A percentile compares a stretch with the other conserved stretches of the same genome.
Conservation (phyloP, 1,139 yeast genomes). For the Magnusiomyces sp. region DNA sequence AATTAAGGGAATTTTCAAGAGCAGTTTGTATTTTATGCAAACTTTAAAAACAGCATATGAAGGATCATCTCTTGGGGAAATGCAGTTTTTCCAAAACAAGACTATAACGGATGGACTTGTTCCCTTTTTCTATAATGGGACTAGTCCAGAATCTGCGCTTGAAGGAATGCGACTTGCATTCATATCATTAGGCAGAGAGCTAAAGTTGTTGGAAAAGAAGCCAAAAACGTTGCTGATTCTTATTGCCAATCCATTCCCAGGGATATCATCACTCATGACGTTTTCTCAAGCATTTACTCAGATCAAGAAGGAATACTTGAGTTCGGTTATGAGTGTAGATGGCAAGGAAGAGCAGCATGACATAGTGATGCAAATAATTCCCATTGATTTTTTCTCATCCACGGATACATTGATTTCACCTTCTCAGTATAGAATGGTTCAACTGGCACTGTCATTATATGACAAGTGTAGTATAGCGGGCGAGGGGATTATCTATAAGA, state of each 20-base stretch:
- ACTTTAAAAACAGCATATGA: slow-evolving; percentile 30
- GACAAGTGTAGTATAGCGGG: slow-evolving; percentile 34
- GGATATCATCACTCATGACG: slow-evolving; percentile 9
- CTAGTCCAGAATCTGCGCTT: slow-evolving; percentile 1
- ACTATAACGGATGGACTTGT: slow-evolving; percentile 19
- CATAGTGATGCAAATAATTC: slow-evolving; percentile 35
- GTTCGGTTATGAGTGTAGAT: background rate
- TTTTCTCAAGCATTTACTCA: slow-evolving; percentile 12
- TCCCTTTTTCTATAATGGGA: slow-evolving; percentile 10
- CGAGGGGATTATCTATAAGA: slow-evolving; percentile 1
- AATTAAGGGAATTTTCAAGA: slow-evolving; percentile 23
- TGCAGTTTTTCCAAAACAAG: slow-evolving; percentile 24
- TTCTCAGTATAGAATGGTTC: slow-evolving; percentile 42
- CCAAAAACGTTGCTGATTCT: slow-evolving; percentile 7
- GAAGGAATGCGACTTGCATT: slow-evolving; percentile 3
- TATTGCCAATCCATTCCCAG: slow-evolving; percentile 11
- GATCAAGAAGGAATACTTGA: slow-evolving; percentile 1
- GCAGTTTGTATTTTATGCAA: slow-evolving; percentile 23
- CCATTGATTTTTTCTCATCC: slow-evolving; percentile 43
- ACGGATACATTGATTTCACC: slow-evolving; percentile 40
- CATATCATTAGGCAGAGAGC: background rate
- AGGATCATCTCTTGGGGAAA: slow-evolving; percentile 30
- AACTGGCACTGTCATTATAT: slow-evolving; percentile 54
- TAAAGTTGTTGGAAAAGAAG: background rate
- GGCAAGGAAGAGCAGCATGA: background rate